A percentile compares a stretch with the other conserved stretches of the same genome.
phyloP scores from a whole-genome alignment of 495 filamentous ascomycete species.

The Podospora pseudoanserina region DNA sequence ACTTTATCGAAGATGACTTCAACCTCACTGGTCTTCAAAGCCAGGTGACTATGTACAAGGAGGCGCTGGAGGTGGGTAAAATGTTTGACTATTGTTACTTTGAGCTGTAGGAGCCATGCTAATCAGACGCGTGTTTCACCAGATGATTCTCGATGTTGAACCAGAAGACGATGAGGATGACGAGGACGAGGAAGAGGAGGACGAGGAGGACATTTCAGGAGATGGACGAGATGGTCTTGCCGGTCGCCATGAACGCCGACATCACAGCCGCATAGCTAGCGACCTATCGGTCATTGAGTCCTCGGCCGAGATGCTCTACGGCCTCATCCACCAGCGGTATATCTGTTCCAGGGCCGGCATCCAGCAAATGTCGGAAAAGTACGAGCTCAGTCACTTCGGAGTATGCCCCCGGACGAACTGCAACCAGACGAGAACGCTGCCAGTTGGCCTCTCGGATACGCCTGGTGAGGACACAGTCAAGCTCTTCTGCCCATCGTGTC shows the following conservation, averaged over 20 bases:
- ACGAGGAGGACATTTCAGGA: conserved; percentile 72
- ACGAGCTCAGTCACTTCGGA: conserved; percentile 92
- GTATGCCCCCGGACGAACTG: conserved; percentile 88
- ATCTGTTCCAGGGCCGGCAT: conserved; percentile 97
- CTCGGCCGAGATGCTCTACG: conserved; percentile 95
- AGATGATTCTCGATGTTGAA: conserved; percentile 99
- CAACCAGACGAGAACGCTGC: conserved; percentile 79
- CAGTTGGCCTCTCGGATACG: conserved; percentile 87
- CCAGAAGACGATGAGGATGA: conserved; percentile 90
- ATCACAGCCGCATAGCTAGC: conserved; percentile 82
- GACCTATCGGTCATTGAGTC: conserved; percentile 94
- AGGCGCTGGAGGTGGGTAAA: conserved; percentile 60
- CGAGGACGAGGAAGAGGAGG: conserved; percentile 72
- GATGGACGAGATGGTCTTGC: conserved; percentile 52
- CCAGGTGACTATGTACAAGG: conserved; percentile 98
- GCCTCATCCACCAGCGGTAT: conserved; percentile 95
- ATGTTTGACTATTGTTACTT: conserved; percentile 19
- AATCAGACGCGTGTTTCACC: conserved; percentile 16
- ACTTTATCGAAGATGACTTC: conserved; percentile 99
- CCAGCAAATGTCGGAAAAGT: conserved; percentile 98
- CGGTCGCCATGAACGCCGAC: conserved; percentile 55
- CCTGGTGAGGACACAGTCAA: conserved; percentile 97
- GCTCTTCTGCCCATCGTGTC: conserved; percentile 93
- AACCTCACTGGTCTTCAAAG: conserved; percentile 93
- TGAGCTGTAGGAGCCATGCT: background rate